Base-by-base conservation (phyloP, 169 alveolate species). In the Perkinsus marinus region DNA sequence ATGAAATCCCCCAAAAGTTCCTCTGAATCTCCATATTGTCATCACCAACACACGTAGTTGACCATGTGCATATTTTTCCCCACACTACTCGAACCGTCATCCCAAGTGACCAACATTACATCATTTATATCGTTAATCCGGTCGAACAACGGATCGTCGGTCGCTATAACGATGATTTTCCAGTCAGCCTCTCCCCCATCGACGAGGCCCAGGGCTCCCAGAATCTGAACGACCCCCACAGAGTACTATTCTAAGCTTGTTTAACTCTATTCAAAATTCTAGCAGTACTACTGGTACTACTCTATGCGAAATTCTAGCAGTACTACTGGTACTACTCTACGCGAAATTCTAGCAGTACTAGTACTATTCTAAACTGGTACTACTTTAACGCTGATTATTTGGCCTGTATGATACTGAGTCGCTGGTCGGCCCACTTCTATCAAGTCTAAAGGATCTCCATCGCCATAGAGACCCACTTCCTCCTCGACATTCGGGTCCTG, bases 171-270 rank as follows among this genome's bases (percentile, higher is more conserved):
- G 39, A 97, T 68, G 79, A 97, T 92, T 93, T 96, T 97, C 98
- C 99, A 97, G 95, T 97, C 99, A 92, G 97, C 92, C 91, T 97
- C 98, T 39, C 97, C 98, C 91, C 95, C 96, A 92, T 97, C 99
- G 39, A 97, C 96, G 92, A 97, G 93, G 90, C 98, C 97, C 43
- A 97, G 93, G 0, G 97, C 97, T 0, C 99, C 99, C 0, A 97
- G 95, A 7, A 97, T 96, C 94, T 94, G 90, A 2, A 34, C 30
- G 93, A 90, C 43, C 94, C 19, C 46, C 46, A 10, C n/a, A n/a
- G n/a, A n/a, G n/a, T n/a, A n/a, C n/a, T n/a, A n/a, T n/a, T n/a
- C n/a, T n/a, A n/a, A n/a, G n/a, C n/a, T n/a, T n/a, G n/a, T n/a
- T n/a, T n/a, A n/a, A n/a, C n/a, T n/a, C n/a, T n/a, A n/a, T n/a